A percentile compares a stretch with the other conserved stretches of the same genome.
Conservation (phyloP, 768 basidiomycete species). For the Suillus subalutaceus region DNA sequence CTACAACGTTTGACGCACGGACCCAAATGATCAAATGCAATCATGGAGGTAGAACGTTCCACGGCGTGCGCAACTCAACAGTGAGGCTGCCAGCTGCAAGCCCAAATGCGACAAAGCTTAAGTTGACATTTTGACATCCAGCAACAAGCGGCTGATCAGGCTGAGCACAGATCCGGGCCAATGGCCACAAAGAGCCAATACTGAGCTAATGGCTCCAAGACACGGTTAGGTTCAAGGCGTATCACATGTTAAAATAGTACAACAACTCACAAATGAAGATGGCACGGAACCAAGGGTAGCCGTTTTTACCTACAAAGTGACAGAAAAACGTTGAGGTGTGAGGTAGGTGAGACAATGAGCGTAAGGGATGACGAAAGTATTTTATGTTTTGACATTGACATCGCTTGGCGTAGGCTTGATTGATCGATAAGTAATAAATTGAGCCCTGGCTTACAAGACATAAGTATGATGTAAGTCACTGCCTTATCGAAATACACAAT, state of each 20-base stretch:
- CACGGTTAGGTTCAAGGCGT: not conserved
- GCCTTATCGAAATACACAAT: not conserved
- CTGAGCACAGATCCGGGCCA: constrained; percentile 22
- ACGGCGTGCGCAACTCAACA: constrained; percentile 13
- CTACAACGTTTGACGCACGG: constrained; percentile 18
- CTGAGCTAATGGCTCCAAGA: constrained; percentile 17
- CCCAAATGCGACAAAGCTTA: constrained; percentile 23
- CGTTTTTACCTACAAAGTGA: constrained; percentile 17
- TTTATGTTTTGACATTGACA: constrained; percentile 8
- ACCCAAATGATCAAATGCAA: constrained; percentile 30
- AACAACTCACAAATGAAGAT: constrained; percentile 25
- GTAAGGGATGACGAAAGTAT: not conserved
- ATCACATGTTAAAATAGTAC: not conserved
- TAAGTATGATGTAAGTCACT: not conserved
- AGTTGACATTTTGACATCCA: constrained; percentile 4
- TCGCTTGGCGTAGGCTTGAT: constrained; percentile 2
- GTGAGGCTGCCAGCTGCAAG: constrained; percentile 12
- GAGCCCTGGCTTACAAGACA: not conserved
- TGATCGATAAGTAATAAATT: not conserved
- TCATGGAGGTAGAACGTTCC: constrained; percentile 22
- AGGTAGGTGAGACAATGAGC: not conserved
- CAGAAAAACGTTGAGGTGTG: constrained; percentile 3
- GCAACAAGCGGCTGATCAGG: constrained; percentile 17
- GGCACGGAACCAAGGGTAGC: constrained; percentile 27
- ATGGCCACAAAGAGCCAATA: constrained; percentile 22